Evolutionary conservation across 2,329 filamentous ascomycete genomes (phyloP), one percentile per base, ranked within the genome.

Genomic region (Daldinia eschscholtzii): DNA sequence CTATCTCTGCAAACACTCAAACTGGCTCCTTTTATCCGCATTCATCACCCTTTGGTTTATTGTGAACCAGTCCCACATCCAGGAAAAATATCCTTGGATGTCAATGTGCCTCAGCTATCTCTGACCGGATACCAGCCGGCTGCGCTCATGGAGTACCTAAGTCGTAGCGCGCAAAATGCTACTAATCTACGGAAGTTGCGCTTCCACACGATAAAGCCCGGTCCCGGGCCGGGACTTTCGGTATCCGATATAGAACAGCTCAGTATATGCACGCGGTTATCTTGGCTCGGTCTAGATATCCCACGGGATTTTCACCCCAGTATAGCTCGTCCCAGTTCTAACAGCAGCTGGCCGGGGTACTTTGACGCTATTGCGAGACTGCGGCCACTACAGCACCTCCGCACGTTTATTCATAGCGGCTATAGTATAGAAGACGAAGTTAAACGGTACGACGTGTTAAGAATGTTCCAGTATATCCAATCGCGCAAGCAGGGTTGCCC

Each of bases 171-270:
- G 15, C 26, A 30, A 3, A 52, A 52, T 12, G 46, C 46, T 15
- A 52, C 26, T 15, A 33, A 2, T 26, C n/a, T 52, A 18, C 46
- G 28, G 46, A 52, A 52, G 26, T 52, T 52, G 26, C 46, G 46
- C 15, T 52, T 52, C 28, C 46, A 52, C 26, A 33, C 46, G 10
- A 52, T 52, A 52, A 13, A 52, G 26, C 46, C 46, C 26, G 46
- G 46, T 52, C 3, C 3, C 23, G 46, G 46, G 6, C 46, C 46
- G 13, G 46, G 46, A 4, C 46, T 52, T 26, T 52, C 26, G 26
- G 46, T 52, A 33, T 52, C 6, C 15, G 46, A 52, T 52, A 52
- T 52, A 33, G 46, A 52, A 52, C 46, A 52, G 9, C 46, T 52
- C 26, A 6, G 46, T 10, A 52, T 52, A 52, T 52, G 46, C 10